A percentile compares a stretch with the other conserved stretches of the same genome.
phyloP scores from a whole-genome alignment of 495 filamentous ascomycete genomes.

The Xanthoparmelia taractica region DNA sequence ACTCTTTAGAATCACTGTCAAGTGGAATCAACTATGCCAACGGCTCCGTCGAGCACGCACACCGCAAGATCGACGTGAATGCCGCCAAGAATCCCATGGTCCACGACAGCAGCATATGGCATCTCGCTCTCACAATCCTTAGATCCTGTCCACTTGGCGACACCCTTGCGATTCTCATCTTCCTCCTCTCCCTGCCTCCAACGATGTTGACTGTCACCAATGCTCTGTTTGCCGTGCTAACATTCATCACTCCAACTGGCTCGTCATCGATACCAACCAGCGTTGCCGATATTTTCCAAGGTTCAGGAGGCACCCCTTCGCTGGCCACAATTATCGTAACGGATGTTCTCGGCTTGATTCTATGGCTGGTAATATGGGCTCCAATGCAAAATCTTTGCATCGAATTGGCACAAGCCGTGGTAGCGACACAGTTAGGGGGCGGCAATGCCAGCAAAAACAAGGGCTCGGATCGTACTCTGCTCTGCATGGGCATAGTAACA shows the following conservation, averaged over 20 bases:
- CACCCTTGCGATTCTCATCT: constrained; percentile 95
- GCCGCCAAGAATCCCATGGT: constrained; percentile 59
- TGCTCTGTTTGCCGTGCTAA: constrained; percentile 85
- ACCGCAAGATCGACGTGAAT: constrained; percentile 57
- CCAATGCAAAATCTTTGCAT: constrained; percentile 81
- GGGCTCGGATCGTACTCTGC: constrained; percentile 62
- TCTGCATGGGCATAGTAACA: constrained; percentile 75
- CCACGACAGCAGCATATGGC: constrained; percentile 56
- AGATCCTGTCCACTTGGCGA: constrained; percentile 86
- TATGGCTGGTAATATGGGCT: constrained; percentile 87
- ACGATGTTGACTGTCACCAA: constrained; percentile 86
- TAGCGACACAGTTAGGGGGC: constrained; percentile 86
- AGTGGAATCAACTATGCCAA: constrained; percentile 24
- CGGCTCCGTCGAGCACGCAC: constrained; percentile 37
- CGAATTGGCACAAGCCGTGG: constrained; percentile 93
- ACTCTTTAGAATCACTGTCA: constrained; percentile 21
- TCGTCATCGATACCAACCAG: constrained; percentile 46
- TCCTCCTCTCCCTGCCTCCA: constrained; percentile 92
- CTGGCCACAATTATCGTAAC: constrained; percentile 72
- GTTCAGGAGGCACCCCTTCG: constrained; percentile 63
- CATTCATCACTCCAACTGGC: constrained; percentile 72
- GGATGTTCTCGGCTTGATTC: constrained; percentile 68
- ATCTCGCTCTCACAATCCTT: constrained; percentile 76
- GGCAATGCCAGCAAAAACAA: constrained; percentile 69
- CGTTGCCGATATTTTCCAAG: constrained; percentile 68